These are phyloP conservation scores for Albifimbria verrucaria DNA, from an alignment of 2,329 filamentous ascomycete species.

Conservation along the genomic window DNA sequence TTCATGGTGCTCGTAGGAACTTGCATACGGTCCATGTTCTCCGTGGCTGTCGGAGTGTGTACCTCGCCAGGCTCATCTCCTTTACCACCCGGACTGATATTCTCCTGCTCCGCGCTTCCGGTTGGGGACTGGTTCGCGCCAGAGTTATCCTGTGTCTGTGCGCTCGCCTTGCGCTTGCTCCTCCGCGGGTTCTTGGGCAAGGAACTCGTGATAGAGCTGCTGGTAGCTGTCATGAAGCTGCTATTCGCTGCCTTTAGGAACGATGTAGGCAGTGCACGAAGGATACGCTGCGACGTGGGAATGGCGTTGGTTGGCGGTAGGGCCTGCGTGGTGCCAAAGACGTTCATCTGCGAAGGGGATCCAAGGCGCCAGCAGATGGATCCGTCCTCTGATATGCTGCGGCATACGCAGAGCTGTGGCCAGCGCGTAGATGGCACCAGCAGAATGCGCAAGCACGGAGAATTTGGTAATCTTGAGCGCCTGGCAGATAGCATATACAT, in stretches of 20 bases:
- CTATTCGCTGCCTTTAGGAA: slow-evolving; percentile 93
- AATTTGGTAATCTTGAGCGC: slow-evolving; percentile 91
- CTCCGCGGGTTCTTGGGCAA: slow-evolving; percentile 64
- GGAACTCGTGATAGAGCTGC: slow-evolving; percentile 77
- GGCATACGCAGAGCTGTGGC: slow-evolving; percentile 94
- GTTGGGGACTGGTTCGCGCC: slow-evolving; percentile 31
- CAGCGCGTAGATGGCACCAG: slow-evolving; percentile 95
- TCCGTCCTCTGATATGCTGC: slow-evolving; percentile 88
- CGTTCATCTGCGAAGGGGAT: slow-evolving; percentile 93
- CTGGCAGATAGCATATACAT: slow-evolving; percentile 93
- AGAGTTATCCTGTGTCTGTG: slow-evolving; percentile 34
- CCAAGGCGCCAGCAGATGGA: slow-evolving; percentile 94
- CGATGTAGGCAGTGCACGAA: slow-evolving; percentile 84
- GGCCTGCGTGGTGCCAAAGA: slow-evolving; percentile 69
- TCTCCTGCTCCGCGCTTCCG: slow-evolving; percentile 48
- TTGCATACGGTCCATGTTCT: slow-evolving; percentile 48
- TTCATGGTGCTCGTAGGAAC: slow-evolving; percentile 21
- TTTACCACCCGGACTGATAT: slow-evolving; percentile 26
- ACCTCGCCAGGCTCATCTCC: slow-evolving; percentile 17
- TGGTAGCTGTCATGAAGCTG: slow-evolving; percentile 90
- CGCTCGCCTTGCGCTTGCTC: slow-evolving; percentile 55
- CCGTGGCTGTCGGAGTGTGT: slow-evolving; percentile 30
- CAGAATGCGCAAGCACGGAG: slow-evolving; percentile 92
- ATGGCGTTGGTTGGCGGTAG: slow-evolving; percentile 80
- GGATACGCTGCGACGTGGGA: slow-evolving; percentile 85